A percentile compares a stretch with the other conserved stretches of the same genome.
These are phyloP conservation scores for Arthrobotrys megalospora DNA, from an alignment of 2,329 filamentous ascomycete genomes.

Conservation along the genomic window DNA sequence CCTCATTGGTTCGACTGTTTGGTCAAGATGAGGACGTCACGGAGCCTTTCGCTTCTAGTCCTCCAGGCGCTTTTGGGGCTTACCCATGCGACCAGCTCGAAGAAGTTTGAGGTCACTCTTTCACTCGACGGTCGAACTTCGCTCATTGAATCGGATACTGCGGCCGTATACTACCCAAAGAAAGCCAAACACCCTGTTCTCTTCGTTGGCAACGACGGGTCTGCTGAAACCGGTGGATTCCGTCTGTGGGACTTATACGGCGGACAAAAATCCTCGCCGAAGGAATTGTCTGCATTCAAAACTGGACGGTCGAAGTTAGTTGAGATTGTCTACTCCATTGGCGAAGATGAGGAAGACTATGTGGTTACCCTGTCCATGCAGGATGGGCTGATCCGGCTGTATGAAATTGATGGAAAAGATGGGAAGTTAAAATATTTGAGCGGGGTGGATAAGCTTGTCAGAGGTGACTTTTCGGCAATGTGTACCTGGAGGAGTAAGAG, in stretches of 20 bases:
- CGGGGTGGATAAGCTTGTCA: slow-evolving; percentile 65
- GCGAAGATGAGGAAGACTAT: slow-evolving; percentile 65
- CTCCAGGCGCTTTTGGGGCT: slow-evolving; percentile 7
- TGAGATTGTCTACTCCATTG: slow-evolving; percentile 67
- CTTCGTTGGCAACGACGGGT: slow-evolving; percentile 70
- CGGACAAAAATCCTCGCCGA: slow-evolving; percentile 61
- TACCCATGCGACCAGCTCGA: neutral
- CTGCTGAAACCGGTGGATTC: slow-evolving; percentile 69
- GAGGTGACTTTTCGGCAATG: slow-evolving; percentile 71
- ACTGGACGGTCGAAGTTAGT: slow-evolving; percentile 70
- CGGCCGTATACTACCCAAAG: slow-evolving; percentile 68
- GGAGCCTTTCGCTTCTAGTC: neutral
- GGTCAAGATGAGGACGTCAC: slow-evolving; percentile 11
- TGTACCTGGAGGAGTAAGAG: slow-evolving; percentile 69
- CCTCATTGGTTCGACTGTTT: too few species aligned
- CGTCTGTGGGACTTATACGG: slow-evolving; percentile 67
- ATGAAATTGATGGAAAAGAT: slow-evolving; percentile 66
- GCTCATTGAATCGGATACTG: slow-evolving; percentile 69
- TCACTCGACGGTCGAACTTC: slow-evolving; percentile 63
- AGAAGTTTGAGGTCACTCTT: slow-evolving; percentile 30
- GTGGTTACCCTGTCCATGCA: slow-evolving; percentile 69
- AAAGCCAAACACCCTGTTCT: slow-evolving; percentile 60
- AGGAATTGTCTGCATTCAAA: slow-evolving; percentile 65
- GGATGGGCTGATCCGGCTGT: slow-evolving; percentile 69
- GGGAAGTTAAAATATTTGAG: slow-evolving; percentile 64